A percentile compares a stretch with the other conserved stretches of the same genome.
Conservation (phyloP, 192 early-diverging fungal genomes). For the Spizellomyces punctatus region DNA sequence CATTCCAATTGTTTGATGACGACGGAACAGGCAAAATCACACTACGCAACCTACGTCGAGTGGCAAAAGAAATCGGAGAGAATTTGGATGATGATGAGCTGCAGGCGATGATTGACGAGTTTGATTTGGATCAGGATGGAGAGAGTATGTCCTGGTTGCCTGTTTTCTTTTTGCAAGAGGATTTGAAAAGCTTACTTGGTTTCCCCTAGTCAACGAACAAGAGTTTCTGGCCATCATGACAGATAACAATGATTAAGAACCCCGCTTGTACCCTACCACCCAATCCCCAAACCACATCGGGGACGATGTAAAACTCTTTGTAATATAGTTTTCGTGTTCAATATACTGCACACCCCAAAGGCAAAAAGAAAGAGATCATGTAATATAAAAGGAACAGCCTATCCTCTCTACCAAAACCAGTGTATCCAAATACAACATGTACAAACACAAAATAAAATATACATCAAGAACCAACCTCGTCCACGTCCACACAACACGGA, state of each 20-base stretch:
- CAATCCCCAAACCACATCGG: too few relatives aligned
- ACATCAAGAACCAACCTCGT: too few relatives aligned
- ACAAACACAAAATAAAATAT: too few relatives aligned
- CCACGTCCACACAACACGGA: too few relatives aligned
- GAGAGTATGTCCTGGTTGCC: conserved; percentile 64
- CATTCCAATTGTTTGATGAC: conserved; percentile 84
- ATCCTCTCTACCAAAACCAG: too few relatives aligned
- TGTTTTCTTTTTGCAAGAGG: conserved; percentile 2
- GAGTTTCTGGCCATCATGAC: conserved; percentile 86
- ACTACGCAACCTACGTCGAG: conserved; percentile 64
- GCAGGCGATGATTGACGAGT: conserved; percentile 88
- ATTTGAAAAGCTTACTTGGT: background rate
- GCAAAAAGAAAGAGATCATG: too few relatives aligned
- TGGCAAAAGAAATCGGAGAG: conserved; percentile 83
- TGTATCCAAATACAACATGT: too few relatives aligned
- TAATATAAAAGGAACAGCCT: too few relatives aligned
- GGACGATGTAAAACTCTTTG: too few relatives aligned
- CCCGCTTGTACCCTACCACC: too few relatives aligned
- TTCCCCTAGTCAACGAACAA: conserved; percentile 67
- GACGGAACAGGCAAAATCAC: conserved; percentile 66
- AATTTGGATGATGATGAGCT: conserved; percentile 79
- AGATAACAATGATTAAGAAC: conserved; percentile 49
- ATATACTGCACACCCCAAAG: too few relatives aligned
- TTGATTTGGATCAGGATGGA: conserved; percentile 83
- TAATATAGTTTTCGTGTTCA: too few relatives aligned